These are phyloP conservation scores for Lentinula lateritia DNA, from an alignment of 768 basidiomycete genomes.

Conservation along the genomic window DNA sequence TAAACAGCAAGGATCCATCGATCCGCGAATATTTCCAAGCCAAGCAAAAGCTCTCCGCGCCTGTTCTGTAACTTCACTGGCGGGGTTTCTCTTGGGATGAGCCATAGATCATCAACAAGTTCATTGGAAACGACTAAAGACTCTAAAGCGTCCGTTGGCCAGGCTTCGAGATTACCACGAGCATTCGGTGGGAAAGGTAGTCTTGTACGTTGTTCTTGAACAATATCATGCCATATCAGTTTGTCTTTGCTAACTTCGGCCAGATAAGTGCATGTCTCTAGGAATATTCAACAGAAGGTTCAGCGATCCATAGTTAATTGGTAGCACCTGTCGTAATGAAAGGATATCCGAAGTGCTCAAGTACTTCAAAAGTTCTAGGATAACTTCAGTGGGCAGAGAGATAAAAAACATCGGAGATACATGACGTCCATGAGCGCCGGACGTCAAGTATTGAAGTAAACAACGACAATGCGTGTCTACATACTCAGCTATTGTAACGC, in stretches of 20 bases:
- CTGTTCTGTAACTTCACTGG: slow-evolving; percentile 3
- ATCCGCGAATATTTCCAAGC: slow-evolving; percentile 36
- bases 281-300: not conserved
- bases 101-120: slow-evolving; percentile 1
- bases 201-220: slow-evolving; percentile 4
- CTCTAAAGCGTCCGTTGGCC: not conserved
- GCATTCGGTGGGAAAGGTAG: slow-evolving; percentile 11
- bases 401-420: not conserved
- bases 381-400: slow-evolving; percentile 15
- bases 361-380: slow-evolving; percentile 11
- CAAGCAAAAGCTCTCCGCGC: slow-evolving; percentile 19
- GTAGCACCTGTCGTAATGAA: slow-evolving; percentile 12
- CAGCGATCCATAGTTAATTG: not conserved
- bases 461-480: no score
- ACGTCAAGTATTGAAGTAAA: no score
- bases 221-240: slow-evolving; percentile 14
- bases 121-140: not conserved
- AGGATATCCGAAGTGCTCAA: slow-evolving; percentile 13
- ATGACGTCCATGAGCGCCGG: no score
- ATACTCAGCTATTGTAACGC: no score
- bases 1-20: slow-evolving; percentile 44
- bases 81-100: not conserved
- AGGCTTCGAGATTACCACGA: not conserved
- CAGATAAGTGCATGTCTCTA: slow-evolving; percentile 13
- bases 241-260: slow-evolving; percentile 12